These are phyloP conservation scores for Phytophthora uliginosa DNA, from an alignment of 352 stramenopile species.

Conservation along the genomic window DNA sequence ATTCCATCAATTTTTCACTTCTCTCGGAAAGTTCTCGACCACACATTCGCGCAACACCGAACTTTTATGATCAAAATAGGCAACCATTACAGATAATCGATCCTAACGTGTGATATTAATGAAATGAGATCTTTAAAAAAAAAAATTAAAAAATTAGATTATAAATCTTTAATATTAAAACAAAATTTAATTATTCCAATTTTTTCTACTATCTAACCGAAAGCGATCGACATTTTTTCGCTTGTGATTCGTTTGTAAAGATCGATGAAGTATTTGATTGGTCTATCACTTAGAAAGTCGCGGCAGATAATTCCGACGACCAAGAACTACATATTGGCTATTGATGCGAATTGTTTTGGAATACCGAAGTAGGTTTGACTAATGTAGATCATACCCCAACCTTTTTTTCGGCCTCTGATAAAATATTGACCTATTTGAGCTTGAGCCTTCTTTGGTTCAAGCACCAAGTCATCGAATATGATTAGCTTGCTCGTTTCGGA, in stretches of 20 bases:
- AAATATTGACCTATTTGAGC: slow-evolving; percentile 17
- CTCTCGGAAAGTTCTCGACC: no score
- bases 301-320: slow-evolving; percentile 16
- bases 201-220: no score
- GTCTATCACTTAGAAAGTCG: slow-evolving; percentile 16
- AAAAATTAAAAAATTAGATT: no score
- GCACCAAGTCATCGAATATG: slow-evolving; percentile 20
- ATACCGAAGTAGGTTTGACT: slow-evolving; percentile 19
- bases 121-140: no score
- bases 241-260: slow-evolving; percentile 24
- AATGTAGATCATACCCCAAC: slow-evolving; percentile 30
- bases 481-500: slow-evolving; percentile 21
- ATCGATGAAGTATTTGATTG: slow-evolving; percentile 24
- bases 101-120: no score
- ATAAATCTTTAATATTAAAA: slow-evolving; percentile 26
- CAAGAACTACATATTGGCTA: slow-evolving; percentile 20
- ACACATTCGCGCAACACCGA: no score
- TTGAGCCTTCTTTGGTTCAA: slow-evolving; percentile 11
- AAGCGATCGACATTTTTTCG: slow-evolving; percentile 21
- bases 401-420: no score
- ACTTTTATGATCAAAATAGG: neutral
- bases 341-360: slow-evolving; percentile 28
- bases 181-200: no score
- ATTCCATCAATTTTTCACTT: no score
- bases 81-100: slow-evolving; percentile 6